Evolutionary conservation across 202 grass and related monocot genomes (phyloP), one percentile per base, ranked within the genome.

Genomic region (Hordeum pubiflorum): DNA sequence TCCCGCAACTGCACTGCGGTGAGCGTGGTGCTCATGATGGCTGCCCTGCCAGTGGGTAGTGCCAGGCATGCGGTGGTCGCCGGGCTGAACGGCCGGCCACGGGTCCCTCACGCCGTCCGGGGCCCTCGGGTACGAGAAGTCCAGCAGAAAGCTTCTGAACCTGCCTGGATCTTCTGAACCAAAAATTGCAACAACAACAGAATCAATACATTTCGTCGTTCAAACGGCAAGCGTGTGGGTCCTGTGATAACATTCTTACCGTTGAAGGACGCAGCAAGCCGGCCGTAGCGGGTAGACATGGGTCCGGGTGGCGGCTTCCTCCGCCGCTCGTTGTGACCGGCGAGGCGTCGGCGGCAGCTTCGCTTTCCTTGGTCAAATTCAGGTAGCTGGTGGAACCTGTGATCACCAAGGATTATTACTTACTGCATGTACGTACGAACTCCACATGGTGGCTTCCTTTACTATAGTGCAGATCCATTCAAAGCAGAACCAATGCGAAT

Each of bases 361-460:
- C 92, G 86, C 63, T 93, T 97, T 34, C 82, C 90, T 78, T 93
- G 92, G 73, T 97, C 95, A 81, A 97, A 98, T 89, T 98, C 95
- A 79, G 83, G 48, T 31, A 98, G 58, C 59, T 94, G 88, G 66
- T 98, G 95, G 81, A 98, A 98, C 88, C 95, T 98, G 83, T 26
- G 38, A 77, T 81, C 40, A 77, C 17, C 34, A 79, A 48, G 1
- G 5, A 59, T 58, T 54, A n/a, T 83, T 31, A 79, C 5, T 12
- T 15, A 5, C 44, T 5, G 4, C 3, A 38, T 3, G 2, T 1
- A 33, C 0, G n/a, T 65, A 44, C 33, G 63, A 26, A 43, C 43
- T 83, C 3, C 6, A 72, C 34, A 57, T 11, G 50, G 6, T 44
- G 55, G 65, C 9, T 43, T 29, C 27, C 27, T 29, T 58, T 20